Evolutionary conservation across 2,329 filamentous ascomycete genomes (phyloP).

Genomic region (Apiospora malaysiana): DNA sequence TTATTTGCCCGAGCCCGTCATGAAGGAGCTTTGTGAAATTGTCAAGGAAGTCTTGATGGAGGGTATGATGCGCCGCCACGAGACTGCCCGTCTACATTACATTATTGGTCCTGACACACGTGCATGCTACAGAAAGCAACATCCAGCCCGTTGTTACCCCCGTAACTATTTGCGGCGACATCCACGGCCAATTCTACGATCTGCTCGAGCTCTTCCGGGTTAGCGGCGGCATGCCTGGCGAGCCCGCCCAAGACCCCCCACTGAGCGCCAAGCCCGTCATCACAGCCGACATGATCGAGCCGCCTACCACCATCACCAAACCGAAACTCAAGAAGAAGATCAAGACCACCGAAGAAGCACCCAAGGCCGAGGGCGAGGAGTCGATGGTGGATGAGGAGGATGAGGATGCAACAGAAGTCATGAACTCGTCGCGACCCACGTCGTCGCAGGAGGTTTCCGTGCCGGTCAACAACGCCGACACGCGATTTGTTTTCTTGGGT

Average conservation of each 20-base stretch:
- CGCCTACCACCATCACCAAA: conserved; percentile 85
- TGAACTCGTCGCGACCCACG: conserved; percentile 40
- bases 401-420: conserved; percentile 49
- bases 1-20: conserved; percentile 92
- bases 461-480: conserved; percentile 49
- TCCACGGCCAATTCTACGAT: conserved; percentile 99
- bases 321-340: conserved; percentile 88
- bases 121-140: conserved; percentile 76
- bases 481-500: conserved; percentile 69
- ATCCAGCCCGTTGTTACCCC: conserved; percentile 97
- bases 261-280: conserved; percentile 76
- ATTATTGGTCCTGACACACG: not conserved
- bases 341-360: conserved; percentile 51
- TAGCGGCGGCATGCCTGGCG: conserved; percentile 93
- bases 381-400: conserved; percentile 46
- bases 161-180: conserved; percentile 96
- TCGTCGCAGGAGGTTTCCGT: conserved; percentile 32
- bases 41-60: conserved; percentile 99
- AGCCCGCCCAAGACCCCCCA: conserved; percentile 72
- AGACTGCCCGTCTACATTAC: not conserved
- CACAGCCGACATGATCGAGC: conserved; percentile 89
- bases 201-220: conserved; percentile 96
- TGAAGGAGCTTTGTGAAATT: conserved; percentile 99
- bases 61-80: conserved; percentile 57
- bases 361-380: conserved; percentile 48